Evolutionary conservation across 1,284 basidiomycete species (phyloP).

Genomic region (Austropuccinia psidii): DNA sequence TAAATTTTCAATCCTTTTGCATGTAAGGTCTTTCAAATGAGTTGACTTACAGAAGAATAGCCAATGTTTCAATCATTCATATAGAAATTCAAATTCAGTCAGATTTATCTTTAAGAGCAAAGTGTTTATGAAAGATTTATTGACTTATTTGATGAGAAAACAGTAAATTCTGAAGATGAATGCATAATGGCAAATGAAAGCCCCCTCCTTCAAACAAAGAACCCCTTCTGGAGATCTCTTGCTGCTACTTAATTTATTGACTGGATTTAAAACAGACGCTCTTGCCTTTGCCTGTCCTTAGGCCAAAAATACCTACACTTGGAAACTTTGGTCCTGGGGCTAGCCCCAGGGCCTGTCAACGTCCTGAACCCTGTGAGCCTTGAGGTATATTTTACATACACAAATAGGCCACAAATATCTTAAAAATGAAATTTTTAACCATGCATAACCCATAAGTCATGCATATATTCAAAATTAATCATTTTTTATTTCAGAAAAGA

Average conservation of each 20-base stretch:
- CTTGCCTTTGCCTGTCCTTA: not conserved
- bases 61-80: too few species aligned
- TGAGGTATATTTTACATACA: too few species aligned
- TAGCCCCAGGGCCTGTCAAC: not conserved
- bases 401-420: too few species aligned
- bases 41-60: not conserved
- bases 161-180: slow-evolving; percentile 18
- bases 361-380: too few species aligned
- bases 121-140: slow-evolving; percentile 11
- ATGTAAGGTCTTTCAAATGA: not conserved
- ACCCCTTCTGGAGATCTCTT: slow-evolving; percentile 8
- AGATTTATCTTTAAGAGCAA: slow-evolving; percentile 29
- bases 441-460: too few species aligned
- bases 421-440: too few species aligned
- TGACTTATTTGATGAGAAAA: slow-evolving; percentile 15
- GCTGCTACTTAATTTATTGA: slow-evolving; percentile 15
- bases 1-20: not conserved
- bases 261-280: slow-evolving; percentile 8
- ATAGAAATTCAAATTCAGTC: slow-evolving; percentile 11
- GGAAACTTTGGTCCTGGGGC: slow-evolving; percentile 7
- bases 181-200: not conserved
- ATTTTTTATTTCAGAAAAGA: too few species aligned
- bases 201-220: not conserved
- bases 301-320: not conserved
- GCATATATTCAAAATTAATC: too few species aligned